Conservation (phyloP, 495 filamentous ascomycete species). For the Penicillium waksmanii region DNA sequence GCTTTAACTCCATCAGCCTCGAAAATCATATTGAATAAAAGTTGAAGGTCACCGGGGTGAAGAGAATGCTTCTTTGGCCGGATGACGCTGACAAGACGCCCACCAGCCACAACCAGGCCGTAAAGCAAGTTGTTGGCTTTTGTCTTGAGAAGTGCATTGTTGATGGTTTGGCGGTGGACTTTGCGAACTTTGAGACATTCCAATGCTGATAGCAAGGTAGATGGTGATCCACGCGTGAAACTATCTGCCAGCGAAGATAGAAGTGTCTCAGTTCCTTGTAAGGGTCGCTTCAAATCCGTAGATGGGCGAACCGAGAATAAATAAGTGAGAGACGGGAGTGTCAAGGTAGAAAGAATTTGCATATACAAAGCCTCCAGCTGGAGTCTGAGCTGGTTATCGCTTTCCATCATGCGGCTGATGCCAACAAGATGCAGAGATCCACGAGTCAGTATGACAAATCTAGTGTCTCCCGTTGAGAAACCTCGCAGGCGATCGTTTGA, state of each 20-base stretch:
- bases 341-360: slow-evolving; percentile 95
- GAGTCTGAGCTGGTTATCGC: slow-evolving; percentile 77
- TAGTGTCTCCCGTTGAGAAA: slow-evolving; percentile 81
- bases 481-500: slow-evolving; percentile 72
- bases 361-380: slow-evolving; percentile 96
- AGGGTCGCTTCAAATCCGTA: slow-evolving; percentile 87
- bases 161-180: slow-evolving; percentile 81
- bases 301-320: slow-evolving; percentile 90
- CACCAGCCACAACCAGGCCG: slow-evolving; percentile 92
- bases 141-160: slow-evolving; percentile 79
- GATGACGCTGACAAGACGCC: slow-evolving; percentile 90
- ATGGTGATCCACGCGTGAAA: slow-evolving; percentile 90
- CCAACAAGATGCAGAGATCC: slow-evolving; percentile 92
- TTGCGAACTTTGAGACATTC: slow-evolving; percentile 91
- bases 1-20: slow-evolving; percentile 86
- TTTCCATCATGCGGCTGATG: slow-evolving; percentile 89
- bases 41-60: slow-evolving; percentile 92
- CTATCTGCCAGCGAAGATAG: slow-evolving; percentile 91
- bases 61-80: slow-evolving; percentile 93
- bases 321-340: slow-evolving; percentile 82
- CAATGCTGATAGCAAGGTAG: slow-evolving; percentile 83
- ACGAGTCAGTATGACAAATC: slow-evolving; percentile 81
- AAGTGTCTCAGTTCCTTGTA: slow-evolving; percentile 90
- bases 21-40: slow-evolving; percentile 99
- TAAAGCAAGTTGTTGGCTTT: slow-evolving; percentile 80